Evolutionary conservation across 1,284 basidiomycete species (phyloP), one percentile per base, ranked within the genome.

Genomic region (Inonotus obliquus): DNA sequence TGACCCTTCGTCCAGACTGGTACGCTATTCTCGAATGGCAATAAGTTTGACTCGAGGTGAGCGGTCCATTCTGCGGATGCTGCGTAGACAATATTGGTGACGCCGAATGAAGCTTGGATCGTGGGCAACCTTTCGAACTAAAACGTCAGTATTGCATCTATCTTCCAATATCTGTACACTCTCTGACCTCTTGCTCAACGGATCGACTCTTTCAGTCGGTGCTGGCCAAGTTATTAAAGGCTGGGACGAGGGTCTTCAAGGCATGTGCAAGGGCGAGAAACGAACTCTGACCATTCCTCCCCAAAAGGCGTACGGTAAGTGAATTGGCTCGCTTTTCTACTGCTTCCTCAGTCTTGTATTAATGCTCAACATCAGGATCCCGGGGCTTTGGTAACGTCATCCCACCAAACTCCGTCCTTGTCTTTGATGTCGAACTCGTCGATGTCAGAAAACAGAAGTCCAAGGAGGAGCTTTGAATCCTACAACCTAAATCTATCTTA

Each of bases 211-310:
- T 60, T 10, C 60, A 92, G 90, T 94, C 44, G 92, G 92, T 57
- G 73, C 78, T 47, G 88, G 89, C 9, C 89, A 91, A 69, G 92
- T 94, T 49, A 94, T 94, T 72, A 79, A 79, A 67, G 92, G 90
- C 19, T 92, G 90, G 90, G 90, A 92, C 66, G 75, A 89, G 60
- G 90, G 90, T 67, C 81, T 92, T 56, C 63, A 81, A 54, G 89
- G 87, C 68, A 96, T 97, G 90, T 98, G 96, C 73, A 72, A 92
- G 38, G 81, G 85, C 62, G 96, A 98, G 79, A 95, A 94, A 80
- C 87, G 96, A 51, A 92, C 82, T n/a, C 82, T 98, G 65, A 93
- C 87, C 19, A 95, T 95, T 66, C 94, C 94, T 17, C 72, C 90
- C 13, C 65, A 78, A 55, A 76, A 87, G 75, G 94, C 85, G 13